These are phyloP conservation scores for Geotrichum histeridarum DNA, from an alignment of 1,139 yeast genomes.

Conservation along the genomic window DNA sequence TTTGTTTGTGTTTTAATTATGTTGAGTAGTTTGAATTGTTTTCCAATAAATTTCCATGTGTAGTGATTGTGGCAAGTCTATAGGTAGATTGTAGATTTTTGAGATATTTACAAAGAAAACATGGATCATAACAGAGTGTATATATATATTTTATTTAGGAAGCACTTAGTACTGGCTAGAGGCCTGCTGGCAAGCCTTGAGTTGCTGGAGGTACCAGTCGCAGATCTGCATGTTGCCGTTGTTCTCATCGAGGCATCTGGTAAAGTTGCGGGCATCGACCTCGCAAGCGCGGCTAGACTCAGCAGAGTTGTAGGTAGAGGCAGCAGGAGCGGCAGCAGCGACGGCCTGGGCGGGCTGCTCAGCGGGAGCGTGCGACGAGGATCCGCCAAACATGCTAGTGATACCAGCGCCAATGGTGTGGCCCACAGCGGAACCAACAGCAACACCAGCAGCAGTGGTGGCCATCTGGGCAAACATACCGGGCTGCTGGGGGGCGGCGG, in stretches of 20 bases:
- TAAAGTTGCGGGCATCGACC: constrained; percentile 87
- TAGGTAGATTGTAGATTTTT: too few relatives aligned
- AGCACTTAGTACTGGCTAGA: constrained; percentile 60
- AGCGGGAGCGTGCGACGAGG: constrained; percentile 45
- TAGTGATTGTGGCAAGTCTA: too few relatives aligned
- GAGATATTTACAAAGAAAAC: too few relatives aligned
- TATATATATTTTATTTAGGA: neutral
- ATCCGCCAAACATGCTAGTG: constrained; percentile 75
- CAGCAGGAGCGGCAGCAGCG: constrained; percentile 29
- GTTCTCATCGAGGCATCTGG: constrained; percentile 91
- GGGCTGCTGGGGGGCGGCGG: constrained; percentile 51
- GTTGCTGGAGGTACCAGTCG: constrained; percentile 93
- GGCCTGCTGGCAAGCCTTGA: constrained; percentile 96
- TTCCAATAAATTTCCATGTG: too few relatives aligned
- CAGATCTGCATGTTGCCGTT: constrained; percentile 94
- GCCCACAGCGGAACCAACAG: constrained; percentile 95
- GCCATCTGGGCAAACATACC: constrained; percentile 97
- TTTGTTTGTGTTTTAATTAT: neutral
- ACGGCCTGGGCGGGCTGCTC: constrained; percentile 29
- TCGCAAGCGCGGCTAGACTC: constrained; percentile 64
- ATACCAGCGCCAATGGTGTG: constrained; percentile 96
- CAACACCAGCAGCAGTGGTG: constrained; percentile 98
- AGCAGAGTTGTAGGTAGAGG: constrained; percentile 25
- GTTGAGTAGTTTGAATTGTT: too few relatives aligned
- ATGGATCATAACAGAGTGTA: too few relatives aligned